A percentile compares a stretch with the other conserved stretches of the same genome.
Conservation (phyloP, 1,284 basidiomycete genomes). For the Peniophora sp. region DNA sequence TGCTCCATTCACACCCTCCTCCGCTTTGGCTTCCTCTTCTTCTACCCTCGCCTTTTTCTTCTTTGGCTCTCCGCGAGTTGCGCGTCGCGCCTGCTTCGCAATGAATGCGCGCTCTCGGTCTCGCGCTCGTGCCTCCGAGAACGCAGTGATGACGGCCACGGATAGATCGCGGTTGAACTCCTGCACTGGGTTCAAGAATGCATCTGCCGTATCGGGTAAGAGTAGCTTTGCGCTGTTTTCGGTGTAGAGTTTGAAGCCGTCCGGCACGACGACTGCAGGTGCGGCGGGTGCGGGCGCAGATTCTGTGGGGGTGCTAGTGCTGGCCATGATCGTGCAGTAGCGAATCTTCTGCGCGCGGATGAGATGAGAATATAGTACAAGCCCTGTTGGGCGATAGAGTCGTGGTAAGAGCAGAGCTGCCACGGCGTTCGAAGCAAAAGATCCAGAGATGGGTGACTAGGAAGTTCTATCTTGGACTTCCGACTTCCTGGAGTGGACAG, state of each 20-base stretch:
- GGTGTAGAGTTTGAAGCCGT: constrained; percentile 73
- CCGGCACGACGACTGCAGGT: constrained; percentile 42
- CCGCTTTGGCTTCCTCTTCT: not conserved
- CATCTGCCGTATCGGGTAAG: constrained; percentile 66
- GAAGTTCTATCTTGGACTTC: too few relatives aligned
- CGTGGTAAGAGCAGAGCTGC: too few relatives aligned
- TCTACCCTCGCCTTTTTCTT: constrained; percentile 16
- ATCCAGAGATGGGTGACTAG: too few relatives aligned
- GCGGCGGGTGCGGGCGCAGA: not conserved
- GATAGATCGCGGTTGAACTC: constrained; percentile 97
- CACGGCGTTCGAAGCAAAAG: too few relatives aligned
- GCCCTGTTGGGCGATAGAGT: too few relatives aligned
- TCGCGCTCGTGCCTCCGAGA: constrained; percentile 71
- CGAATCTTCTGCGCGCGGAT: too few relatives aligned
- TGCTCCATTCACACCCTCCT: not conserved
- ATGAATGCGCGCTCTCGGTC: constrained; percentile 57
- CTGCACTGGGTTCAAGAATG: constrained; percentile 96
- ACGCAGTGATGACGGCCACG: constrained; percentile 82
- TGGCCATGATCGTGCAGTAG: too few relatives aligned
- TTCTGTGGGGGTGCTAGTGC: not conserved
- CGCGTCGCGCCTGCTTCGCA: constrained; percentile 30
- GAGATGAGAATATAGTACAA: too few relatives aligned
- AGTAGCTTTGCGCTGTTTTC: constrained; percentile 84
- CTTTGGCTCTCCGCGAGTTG: constrained; percentile 20
- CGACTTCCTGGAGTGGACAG: too few relatives aligned